phyloP scores from a whole-genome alignment of 441 rosid genomes.

The Eruca vesicaria region DNA sequence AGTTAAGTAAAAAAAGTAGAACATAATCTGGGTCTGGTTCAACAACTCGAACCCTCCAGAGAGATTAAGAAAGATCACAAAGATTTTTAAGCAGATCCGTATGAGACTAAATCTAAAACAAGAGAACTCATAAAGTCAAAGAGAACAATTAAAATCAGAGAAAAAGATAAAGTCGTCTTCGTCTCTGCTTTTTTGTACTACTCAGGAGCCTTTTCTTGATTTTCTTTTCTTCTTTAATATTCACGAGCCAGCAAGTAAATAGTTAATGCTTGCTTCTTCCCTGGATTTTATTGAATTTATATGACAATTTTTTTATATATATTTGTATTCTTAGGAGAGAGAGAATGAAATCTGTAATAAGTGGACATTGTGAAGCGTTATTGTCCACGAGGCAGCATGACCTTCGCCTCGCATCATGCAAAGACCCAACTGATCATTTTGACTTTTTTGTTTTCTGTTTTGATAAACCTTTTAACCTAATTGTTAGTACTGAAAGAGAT shows the following conservation, averaged over 20 bases:
- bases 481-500: neutral
- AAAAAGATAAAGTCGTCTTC: slow-evolving; percentile 31
- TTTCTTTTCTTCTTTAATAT: slow-evolving; percentile 20
- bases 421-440: slow-evolving; percentile 34
- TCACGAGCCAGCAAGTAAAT: slow-evolving; percentile 37
- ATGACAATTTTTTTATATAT: slow-evolving; percentile 23
- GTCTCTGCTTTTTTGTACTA: slow-evolving; percentile 25
- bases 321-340: slow-evolving; percentile 15
- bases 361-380: slow-evolving; percentile 35
- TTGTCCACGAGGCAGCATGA: slow-evolving; percentile 38
- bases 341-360: slow-evolving; percentile 16
- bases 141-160: slow-evolving; percentile 1
- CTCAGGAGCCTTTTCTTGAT: slow-evolving; percentile 37
- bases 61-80: slow-evolving; percentile 9
- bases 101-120: slow-evolving; percentile 18
- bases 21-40: slow-evolving; percentile 25
- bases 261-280: slow-evolving; percentile 10
- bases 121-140: slow-evolving; percentile 32
- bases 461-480: slow-evolving; percentile 1
- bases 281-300: slow-evolving; percentile 31
- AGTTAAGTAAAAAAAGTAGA: slow-evolving; percentile 10
- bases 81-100: slow-evolving; percentile 34
- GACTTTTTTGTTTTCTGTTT: slow-evolving; percentile 29
- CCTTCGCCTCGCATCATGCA: slow-evolving; percentile 36
- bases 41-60: slow-evolving; percentile 20